phyloP scores from a whole-genome alignment of 805 yeast species.

The Yamadazyma laniorum region DNA sequence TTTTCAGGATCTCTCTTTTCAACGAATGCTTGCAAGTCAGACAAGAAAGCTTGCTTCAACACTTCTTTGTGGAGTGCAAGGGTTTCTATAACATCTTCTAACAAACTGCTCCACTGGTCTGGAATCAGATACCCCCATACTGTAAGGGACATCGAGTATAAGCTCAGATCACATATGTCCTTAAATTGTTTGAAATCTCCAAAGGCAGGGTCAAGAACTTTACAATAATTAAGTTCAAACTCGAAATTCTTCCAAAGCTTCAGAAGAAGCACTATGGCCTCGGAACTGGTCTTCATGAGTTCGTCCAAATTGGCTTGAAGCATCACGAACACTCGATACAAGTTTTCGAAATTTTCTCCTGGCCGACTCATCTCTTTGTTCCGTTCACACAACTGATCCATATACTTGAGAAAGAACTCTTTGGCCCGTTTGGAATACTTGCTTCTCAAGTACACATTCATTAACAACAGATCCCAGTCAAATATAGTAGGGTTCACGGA shows the following conservation, averaged over 20 bases:
- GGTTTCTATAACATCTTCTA: not conserved
- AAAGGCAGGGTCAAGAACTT: not conserved
- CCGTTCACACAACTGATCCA: conserved; percentile 5
- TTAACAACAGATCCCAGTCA: conserved; percentile 10
- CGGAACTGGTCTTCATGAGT: conserved; percentile 5
- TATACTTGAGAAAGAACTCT: conserved; percentile 7
- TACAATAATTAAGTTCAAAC: conserved; percentile 9
- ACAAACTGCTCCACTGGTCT: conserved; percentile 8
- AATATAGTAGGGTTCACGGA: not conserved
- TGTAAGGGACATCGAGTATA: conserved; percentile 9
- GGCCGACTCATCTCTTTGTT: conserved; percentile 2
- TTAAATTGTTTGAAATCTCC: conserved; percentile 4
- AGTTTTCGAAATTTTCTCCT: conserved; percentile 6
- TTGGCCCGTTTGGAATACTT: conserved; percentile 2
- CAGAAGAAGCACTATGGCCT: conserved; percentile 7
- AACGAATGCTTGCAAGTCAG: not conserved
- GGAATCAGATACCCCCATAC: conserved; percentile 9
- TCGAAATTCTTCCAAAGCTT: conserved; percentile 2
- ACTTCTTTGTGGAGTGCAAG: not conserved
- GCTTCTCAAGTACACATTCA: conserved; percentile 1
- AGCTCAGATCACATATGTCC: conserved; percentile 3
- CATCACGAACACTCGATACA: not conserved
- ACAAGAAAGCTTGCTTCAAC: not conserved
- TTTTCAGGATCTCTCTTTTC: not conserved
- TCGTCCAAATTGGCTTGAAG: not conserved